These are phyloP conservation scores for Pseudonitzschia multiseries DNA, from an alignment of 108 stramenopile species.

Conservation along the genomic window DNA sequence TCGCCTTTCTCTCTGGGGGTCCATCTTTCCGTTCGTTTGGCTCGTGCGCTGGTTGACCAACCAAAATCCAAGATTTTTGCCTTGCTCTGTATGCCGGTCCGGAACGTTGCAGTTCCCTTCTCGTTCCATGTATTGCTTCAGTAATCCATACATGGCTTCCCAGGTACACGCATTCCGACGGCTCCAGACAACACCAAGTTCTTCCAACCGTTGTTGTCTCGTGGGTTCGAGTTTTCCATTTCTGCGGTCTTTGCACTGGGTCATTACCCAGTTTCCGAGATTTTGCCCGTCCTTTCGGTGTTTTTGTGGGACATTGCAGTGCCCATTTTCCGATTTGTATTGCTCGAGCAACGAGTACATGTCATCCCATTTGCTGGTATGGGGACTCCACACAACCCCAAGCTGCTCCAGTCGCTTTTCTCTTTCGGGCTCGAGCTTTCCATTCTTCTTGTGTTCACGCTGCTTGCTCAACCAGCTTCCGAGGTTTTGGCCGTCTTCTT, in stretches of 20 bases:
- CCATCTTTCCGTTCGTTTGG: neutral
- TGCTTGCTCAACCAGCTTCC: neutral
- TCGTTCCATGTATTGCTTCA: neutral
- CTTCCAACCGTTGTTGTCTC: constrained; percentile 3
- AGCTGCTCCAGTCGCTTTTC: neutral
- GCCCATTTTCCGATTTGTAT: constrained; percentile 4
- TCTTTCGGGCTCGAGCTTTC: neutral
- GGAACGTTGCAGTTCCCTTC: constrained; percentile 1
- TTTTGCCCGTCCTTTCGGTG: constrained; percentile 4
- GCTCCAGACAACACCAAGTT: constrained; percentile 9
- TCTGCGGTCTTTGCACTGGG: neutral
- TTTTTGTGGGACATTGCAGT: constrained; percentile 3
- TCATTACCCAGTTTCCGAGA: neutral
- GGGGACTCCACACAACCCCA: neutral
- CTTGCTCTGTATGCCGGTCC: neutral
- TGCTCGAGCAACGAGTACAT: neutral
- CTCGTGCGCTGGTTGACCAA: constrained; percentile 1
- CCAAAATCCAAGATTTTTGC: constrained; percentile 9
- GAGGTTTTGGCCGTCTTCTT: constrained; percentile 5
- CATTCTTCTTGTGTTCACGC: neutral
- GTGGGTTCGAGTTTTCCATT: neutral
- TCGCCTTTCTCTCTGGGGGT: neutral
- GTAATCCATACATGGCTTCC: neutral
- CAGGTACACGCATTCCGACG: neutral
- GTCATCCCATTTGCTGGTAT: neutral